Base-by-base conservation (phyloP, 2,329 filamentous ascomycete species). In the Xylariales sp. region DNA sequence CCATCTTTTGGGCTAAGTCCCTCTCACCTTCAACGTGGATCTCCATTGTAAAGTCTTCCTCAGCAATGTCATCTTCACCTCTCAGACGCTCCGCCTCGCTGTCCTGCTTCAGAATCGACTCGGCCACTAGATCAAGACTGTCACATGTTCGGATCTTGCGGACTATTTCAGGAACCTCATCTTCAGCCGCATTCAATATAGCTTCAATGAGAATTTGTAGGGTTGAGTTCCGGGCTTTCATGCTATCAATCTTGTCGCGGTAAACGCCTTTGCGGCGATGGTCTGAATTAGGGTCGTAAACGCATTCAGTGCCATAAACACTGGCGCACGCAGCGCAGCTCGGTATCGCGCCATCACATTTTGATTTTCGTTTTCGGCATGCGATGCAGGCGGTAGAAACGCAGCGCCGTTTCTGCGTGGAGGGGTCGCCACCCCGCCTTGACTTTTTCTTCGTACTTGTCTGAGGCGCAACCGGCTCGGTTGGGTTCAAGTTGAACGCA, bases 201-300 rank as follows among this genome's bases (percentile, higher is more conserved):
- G 91, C 89, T 55, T 96, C 88, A 45, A 97, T 81, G 25, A 97
- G 70, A n/a, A 89, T 89, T 59, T 96, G 88, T 39, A 97, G 69
- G 1, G 91, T 97, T 24, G 88, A 87, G 54, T 83, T 88, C 45
- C 81, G 81, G 16, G 89, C 90, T 65, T 94, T 94, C 59, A 91
- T 75, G 55, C 79, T 88, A 60, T 95, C 90, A 17, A 85, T 80
- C 61, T 95, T 93, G 63, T 95, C 89, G 55, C 91, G 90, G 62
- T 97, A 97, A 33, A 97, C 93, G 43, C 93, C 93, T 61, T 97
- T 97, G 35, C 93, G 83, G 34, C 93, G 85, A 60, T 96, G 90
- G 60, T 98, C 93, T 41, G 90, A 95, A 57, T 90, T 94, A 4
- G 90, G 91, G 57, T 97, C 91, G 70, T 97, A 97, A 48, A 96